Percentiles rank a stretch among this genome's conserved stretches.
Evolutionary conservation across 331 rosid genomes (phyloP).

Genomic region (Quercus lobata): DNA sequence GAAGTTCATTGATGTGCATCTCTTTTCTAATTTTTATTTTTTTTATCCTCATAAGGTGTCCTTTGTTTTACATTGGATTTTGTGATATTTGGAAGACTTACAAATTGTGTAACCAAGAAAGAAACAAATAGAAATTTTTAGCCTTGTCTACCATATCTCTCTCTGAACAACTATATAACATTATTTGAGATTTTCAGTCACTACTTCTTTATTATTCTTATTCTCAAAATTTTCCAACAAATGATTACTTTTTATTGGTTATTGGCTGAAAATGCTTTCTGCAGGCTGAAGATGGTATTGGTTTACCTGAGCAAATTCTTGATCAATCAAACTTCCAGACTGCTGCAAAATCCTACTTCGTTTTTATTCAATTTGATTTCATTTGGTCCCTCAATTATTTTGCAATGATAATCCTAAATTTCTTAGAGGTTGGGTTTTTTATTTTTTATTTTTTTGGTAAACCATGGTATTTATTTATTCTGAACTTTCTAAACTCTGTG

Average conservation of each 20-base stretch:
- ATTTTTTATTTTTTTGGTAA: conserved; percentile 6
- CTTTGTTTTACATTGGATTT: neutral
- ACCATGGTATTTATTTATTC: neutral
- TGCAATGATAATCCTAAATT: conserved; percentile 69
- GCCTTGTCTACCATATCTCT: neutral
- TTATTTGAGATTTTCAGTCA: neutral
- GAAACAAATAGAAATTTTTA: neutral
- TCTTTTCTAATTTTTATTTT: neutral
- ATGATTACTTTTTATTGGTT: conserved; percentile 7
- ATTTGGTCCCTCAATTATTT: conserved; percentile 75
- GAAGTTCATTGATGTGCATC: neutral
- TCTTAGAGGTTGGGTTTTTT: conserved; percentile 71
- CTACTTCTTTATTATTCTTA: neutral
- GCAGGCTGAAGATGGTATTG: conserved; percentile 97
- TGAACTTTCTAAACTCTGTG: conserved; percentile 20
- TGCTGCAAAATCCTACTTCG: conserved; percentile 62
- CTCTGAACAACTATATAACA: neutral
- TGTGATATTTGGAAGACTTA: neutral
- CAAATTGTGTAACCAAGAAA: neutral
- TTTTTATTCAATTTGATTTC: conserved; percentile 37
- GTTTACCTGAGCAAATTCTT: conserved; percentile 85
- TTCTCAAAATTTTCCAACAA: neutral
- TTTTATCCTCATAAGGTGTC: neutral
- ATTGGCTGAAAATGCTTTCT: conserved; percentile 30
- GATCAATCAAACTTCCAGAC: conserved; percentile 64